Base-by-base conservation (phyloP, 2,329 filamentous ascomycete species). In the Phymatotrichopsis omnivora region DNA sequence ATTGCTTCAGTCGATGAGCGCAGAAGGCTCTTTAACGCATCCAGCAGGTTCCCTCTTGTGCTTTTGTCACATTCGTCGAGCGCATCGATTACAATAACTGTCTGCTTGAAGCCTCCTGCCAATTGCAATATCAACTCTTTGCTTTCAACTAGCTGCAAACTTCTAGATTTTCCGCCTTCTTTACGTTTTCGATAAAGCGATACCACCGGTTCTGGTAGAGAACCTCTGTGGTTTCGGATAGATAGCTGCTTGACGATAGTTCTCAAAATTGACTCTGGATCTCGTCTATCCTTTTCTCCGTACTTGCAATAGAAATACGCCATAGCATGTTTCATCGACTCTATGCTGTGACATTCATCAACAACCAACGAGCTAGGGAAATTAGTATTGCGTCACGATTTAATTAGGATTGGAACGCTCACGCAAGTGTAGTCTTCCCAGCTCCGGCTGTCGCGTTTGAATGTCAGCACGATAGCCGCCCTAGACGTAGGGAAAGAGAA, bases 261-360 rank as follows among this genome's bases (percentile, higher is more conserved):
- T 35, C 53, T 58, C 3, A 66, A 53, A 17, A 65, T 56, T 1
- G 52, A 53, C 2, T 57, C 45, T 10, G 62, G 56, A 12, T 63
- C 42, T 23, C 54, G 47, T 3, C 44, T 17, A 19, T 19, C 42
- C 1, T 39, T 17, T 49, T 47, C 28, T 16, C 40, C 36, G 57
- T 35, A 53, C 32, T 61, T 60, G 55, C 60, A 63, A 53, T 64
- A 64, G 47, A 64, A 64, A 45, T 57, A 64, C 11, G 61, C 61
- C 38, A 64, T 50, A 1, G 52, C 54, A 33, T 61, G 57, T 2
- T 60, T 56, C 25, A 1, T 34, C 10, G 5, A 58, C 3, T 47
- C 58, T 16, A 61, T 54, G n/a, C 3, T 37, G 14, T 27, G 7
- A 5, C 37, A 37, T 20, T 27, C 30, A 19, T 44, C 25, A 24